Conservation (phyloP, 2,329 filamentous ascomycete species). For the Myriosclerotinia curreyana region DNA sequence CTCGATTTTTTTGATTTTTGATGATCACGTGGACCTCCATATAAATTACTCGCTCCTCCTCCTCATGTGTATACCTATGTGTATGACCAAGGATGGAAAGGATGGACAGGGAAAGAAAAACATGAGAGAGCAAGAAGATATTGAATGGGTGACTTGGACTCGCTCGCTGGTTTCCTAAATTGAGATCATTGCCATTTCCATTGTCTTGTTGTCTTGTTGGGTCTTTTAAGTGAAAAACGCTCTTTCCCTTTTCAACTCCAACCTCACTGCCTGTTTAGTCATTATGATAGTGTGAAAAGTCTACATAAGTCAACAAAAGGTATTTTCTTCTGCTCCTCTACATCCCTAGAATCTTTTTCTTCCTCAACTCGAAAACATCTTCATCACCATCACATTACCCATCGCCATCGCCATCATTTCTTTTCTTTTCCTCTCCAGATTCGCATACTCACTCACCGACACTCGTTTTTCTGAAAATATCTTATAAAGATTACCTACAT, state of each 20-base stretch:
- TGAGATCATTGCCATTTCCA: background rate
- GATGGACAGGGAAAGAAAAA: too few species aligned
- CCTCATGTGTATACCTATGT: too few species aligned
- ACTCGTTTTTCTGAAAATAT: constrained; percentile 20
- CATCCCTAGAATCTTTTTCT: constrained; percentile 9
- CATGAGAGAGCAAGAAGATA: too few species aligned
- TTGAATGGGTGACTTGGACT: too few species aligned
- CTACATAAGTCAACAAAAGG: constrained; percentile 7
- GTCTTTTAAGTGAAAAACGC: background rate
- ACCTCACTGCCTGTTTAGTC: constrained; percentile 10
- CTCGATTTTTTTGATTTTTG: background rate
- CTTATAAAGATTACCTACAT: constrained; percentile 1
- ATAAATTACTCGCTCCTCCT: too few species aligned
- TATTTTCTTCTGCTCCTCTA: background rate
- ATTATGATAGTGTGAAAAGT: constrained; percentile 1
- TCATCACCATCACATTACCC: background rate
- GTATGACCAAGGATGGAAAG: too few species aligned
- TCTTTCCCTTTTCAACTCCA: constrained; percentile 10
- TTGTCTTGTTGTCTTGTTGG: too few species aligned
- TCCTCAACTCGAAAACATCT: constrained; percentile 11
- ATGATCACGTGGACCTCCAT: constrained; percentile 2
- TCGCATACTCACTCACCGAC: constrained; percentile 11
- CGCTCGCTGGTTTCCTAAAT: background rate
- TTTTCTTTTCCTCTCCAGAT: constrained; percentile 12
- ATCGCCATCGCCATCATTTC: constrained; percentile 22